Evolutionary conservation across 2,329 filamentous ascomycete species (phyloP), one percentile per base, ranked within the genome.

Genomic region (Grosmannia penicillata): DNA sequence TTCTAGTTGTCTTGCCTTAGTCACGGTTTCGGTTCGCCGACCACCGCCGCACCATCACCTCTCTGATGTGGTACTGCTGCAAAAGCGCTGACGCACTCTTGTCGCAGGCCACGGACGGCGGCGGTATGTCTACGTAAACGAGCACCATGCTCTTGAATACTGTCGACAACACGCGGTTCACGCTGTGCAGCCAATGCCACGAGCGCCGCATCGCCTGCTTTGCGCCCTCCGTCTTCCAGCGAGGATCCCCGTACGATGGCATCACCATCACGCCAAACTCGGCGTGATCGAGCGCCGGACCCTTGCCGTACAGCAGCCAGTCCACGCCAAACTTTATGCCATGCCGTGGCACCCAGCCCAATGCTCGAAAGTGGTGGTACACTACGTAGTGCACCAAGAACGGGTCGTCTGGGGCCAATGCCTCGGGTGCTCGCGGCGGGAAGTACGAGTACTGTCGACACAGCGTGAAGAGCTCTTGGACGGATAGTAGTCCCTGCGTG

Each of bases 311-410:
- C 8, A 98, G 70, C n/a, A 98, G 64, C 64, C 84, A 95, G 56
- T 98, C 91, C 9, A 86, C 82, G 18, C 83, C 84, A 50, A 98
- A 98, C 53, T 98, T 98, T 54, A 93, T 78, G 26, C 91, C 93
- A 6, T 82, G 77, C 13, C 93, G 79, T 1, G 93, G 81, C 1
- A 95, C 84, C 89, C 91, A 98, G 19, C 91, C 91, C 0, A 96
- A 67, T 1, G 86, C 93, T 27, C 91, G 80, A 61, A 94, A 98
- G 55, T 98, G 89, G 54, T 98, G 91, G 56, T 94, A 98, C 15
- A 84, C 84, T 11, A 76, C 77, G 52, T 96, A 98, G 41, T 84
- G 78, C 1, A 94, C 56, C 17, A 96, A 62, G 56, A 98, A 98
- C 0, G 75, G 70, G 50, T 93, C 83, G 54, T 94, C 85, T 0